These are phyloP conservation scores for Phialophora verrucosa DNA, from an alignment of 2,329 filamentous ascomycete genomes.

Conservation along the genomic window DNA sequence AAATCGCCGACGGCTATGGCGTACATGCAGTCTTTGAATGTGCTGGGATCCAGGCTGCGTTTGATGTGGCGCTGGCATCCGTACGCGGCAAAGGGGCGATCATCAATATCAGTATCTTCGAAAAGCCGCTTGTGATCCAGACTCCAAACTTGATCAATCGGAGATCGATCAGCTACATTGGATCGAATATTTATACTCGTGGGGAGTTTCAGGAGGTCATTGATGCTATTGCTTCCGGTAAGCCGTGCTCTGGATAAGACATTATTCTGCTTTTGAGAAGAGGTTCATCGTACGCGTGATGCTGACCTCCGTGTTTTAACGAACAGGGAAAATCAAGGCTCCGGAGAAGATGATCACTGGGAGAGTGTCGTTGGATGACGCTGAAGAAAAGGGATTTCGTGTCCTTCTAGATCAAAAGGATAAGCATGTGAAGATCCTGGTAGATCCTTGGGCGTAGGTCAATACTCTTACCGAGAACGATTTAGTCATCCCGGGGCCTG, in stretches of 20 bases:
- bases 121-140: no score
- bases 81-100: no score
- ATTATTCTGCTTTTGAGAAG: no score
- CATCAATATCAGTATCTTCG: no score
- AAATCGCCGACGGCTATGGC: constrained; percentile 54
- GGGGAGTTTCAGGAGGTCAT: no score
- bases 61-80: constrained; percentile 43
- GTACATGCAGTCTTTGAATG: constrained; percentile 60
- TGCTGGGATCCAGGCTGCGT: constrained; percentile 57
- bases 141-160: no score
- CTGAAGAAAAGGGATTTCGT: not conserved
- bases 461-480: no score
- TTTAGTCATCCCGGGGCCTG: no score
- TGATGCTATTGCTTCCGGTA: no score
- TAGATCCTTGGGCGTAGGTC: not conserved
- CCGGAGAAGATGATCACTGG: not conserved
- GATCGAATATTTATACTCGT: no score
- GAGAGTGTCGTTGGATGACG: not conserved
- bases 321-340: not conserved
- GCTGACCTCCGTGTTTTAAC: not conserved
- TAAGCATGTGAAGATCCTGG: not conserved
- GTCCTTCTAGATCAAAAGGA: not conserved
- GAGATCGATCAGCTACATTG: no score
- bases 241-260: no score
- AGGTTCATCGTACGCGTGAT: not conserved